Conservation (phyloP, 345 rosid genomes). For the thale cress (Arabidopsis thaliana) region TAIR10.1 NC_003071.7:9259001-9259500, state of each 20-base stretch:
- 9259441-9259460: slow-evolving; percentile 37
- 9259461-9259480: slow-evolving; percentile 69
- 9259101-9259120: slow-evolving; percentile 27
- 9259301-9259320: slow-evolving; percentile 36
- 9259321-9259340: slow-evolving; percentile 38
- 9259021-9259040: slow-evolving; percentile 10
- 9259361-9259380: slow-evolving; percentile 36
- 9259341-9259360: slow-evolving; percentile 40
- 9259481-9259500: slow-evolving; percentile 47
- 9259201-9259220: slow-evolving; percentile 20
- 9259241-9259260: slow-evolving; percentile 24
- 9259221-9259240: slow-evolving; percentile 26
- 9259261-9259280: slow-evolving; percentile 33
- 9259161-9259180: slow-evolving; percentile 19
- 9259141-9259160: slow-evolving; percentile 13
- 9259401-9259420: slow-evolving; percentile 54
- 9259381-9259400: slow-evolving; percentile 38
- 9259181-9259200: slow-evolving; percentile 28
- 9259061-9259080: slow-evolving; percentile 25
- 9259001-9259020: slow-evolving; percentile 27
- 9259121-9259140: slow-evolving; percentile 13
- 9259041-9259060: not conserved
- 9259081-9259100: slow-evolving; percentile 4
- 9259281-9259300: slow-evolving; percentile 37
- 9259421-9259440: slow-evolving; percentile 33